Percentiles rank a stretch among this genome's conserved stretches.
phyloP scores from a whole-genome alignment of 495 filamentous ascomycete species.

The Penicillium crystallinum region DNA sequence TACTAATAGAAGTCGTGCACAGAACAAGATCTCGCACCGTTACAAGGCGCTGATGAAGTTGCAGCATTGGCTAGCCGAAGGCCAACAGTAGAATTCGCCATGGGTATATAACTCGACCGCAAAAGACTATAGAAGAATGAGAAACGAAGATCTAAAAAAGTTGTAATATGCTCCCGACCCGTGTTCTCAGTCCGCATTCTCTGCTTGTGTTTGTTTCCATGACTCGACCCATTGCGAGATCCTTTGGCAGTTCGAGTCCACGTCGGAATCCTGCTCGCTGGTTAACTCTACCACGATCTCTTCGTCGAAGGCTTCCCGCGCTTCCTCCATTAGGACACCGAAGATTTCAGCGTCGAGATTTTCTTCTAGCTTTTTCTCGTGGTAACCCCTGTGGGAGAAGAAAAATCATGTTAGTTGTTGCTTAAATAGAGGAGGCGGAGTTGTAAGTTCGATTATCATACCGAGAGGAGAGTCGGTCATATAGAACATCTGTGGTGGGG shows the following conservation, averaged over 20 bases:
- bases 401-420: not conserved
- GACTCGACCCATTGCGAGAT: slow-evolving; percentile 74
- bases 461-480: slow-evolving; percentile 76
- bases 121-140: slow-evolving; percentile 5
- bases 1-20: slow-evolving; percentile 4
- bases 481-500: slow-evolving; percentile 64
- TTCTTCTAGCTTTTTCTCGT: slow-evolving; percentile 84
- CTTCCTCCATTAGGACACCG: slow-evolving; percentile 88
- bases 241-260: slow-evolving; percentile 81
- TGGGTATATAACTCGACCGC: slow-evolving; percentile 13
- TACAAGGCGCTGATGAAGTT: slow-evolving; percentile 79
- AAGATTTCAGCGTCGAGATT: slow-evolving; percentile 98
- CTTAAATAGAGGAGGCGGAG: not conserved
- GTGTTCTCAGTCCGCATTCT: slow-evolving; percentile 16
- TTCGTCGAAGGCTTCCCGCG: slow-evolving; percentile 76
- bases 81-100: slow-evolving; percentile 19
- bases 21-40: slow-evolving; percentile 88
- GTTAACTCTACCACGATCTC: slow-evolving; percentile 86
- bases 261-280: slow-evolving; percentile 74
- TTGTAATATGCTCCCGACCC: not conserved
- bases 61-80: slow-evolving; percentile 70
- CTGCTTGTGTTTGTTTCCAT: slow-evolving; percentile 64
- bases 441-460: slow-evolving; percentile 22
- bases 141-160: slow-evolving; percentile 4
- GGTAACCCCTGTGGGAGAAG: slow-evolving; percentile 54